Base-by-base conservation (phyloP, 176 grass and related monocot species). In the Themeda triandra region DNA sequence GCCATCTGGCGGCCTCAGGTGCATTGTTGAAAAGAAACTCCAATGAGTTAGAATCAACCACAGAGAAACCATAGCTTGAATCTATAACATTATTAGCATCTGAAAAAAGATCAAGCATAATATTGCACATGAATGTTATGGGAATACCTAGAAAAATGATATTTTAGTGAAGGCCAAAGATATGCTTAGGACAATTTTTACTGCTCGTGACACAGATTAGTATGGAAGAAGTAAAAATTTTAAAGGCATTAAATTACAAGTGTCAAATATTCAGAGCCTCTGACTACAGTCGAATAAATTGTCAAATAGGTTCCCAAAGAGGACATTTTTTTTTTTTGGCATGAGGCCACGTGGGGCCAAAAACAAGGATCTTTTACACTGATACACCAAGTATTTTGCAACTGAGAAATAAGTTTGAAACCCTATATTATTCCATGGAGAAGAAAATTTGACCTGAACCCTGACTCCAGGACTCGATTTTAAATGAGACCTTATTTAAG, bases 1-100 rank as follows among this genome's bases (percentile, higher is more conserved):
- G 54, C 85, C 92, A 93, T 92, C 82, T 89, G 68, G 93, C 86
- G 66, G 91, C 96, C 44, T 92, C 83, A 74, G 93, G 92, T 77
- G 89, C 89, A 79, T 98, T 84, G 65, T 95, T 86, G 73, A 98
- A 98, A 88, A 95, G 77, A 71, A 98, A 98, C 73, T 92, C 90
- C 80, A 98, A 86, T 7, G 92, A 92, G 82, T 98, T 98, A 71
- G 96, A 86, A 93, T 98, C 93, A 58, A 93, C 85, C 15, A 98
- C 91, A 45, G 93, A 91, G 78, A 98, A 98, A 82, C 85, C 93
- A 90, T 98, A 98, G 71, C 76, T 92, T 33, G 96, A 93, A 68
- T 92, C 89, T 63, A 92, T 63, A 74, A 95, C 69, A 59, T 84
- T 87, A 89, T 84, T 81, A 59, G 69, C 81, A 90, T 88, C 96